These are phyloP conservation scores for Besnoitia besnoiti DNA, from an alignment of 169 alveolate genomes.

Conservation along the genomic window DNA sequence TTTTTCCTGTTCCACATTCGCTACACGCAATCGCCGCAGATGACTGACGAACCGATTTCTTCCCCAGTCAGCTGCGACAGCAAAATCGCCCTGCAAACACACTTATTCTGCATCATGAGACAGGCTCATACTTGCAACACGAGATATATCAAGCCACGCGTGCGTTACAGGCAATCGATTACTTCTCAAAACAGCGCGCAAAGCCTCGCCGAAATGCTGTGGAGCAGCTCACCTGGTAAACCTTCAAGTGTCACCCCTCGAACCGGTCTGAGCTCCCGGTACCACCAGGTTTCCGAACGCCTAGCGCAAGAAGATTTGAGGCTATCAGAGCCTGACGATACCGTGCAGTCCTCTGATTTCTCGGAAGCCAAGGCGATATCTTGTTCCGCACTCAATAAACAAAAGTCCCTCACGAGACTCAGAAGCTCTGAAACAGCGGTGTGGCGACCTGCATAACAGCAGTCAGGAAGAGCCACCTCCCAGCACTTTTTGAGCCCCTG, in stretches of 20 bases:
- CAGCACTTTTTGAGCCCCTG: neutral
- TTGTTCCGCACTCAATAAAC: neutral
- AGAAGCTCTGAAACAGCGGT: neutral
- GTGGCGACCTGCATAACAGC: neutral
- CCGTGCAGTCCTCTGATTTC: neutral
- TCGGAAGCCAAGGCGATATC: neutral
- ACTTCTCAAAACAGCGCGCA: no score
- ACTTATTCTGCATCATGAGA: neutral
- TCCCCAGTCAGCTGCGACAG: no score
- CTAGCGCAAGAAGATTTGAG: neutral
- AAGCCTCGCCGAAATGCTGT: no score
- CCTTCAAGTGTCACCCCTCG: neutral
- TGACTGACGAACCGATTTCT: no score
- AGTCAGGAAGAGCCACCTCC: neutral
- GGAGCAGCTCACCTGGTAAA: neutral
- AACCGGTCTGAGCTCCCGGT: neutral
- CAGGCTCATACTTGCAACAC: neutral
- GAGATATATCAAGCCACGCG: no score
- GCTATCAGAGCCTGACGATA: neutral
- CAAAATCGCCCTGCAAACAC: no score
- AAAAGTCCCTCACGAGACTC: neutral
- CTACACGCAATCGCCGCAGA: no score
- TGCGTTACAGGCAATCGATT: no score
- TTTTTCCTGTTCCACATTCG: no score
- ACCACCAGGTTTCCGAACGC: neutral